A percentile compares a stretch with the other conserved stretches of the same genome.
These are phyloP conservation scores for Zygoascus flipseniorum DNA, from an alignment of 805 yeast genomes.

Conservation along the genomic window DNA sequence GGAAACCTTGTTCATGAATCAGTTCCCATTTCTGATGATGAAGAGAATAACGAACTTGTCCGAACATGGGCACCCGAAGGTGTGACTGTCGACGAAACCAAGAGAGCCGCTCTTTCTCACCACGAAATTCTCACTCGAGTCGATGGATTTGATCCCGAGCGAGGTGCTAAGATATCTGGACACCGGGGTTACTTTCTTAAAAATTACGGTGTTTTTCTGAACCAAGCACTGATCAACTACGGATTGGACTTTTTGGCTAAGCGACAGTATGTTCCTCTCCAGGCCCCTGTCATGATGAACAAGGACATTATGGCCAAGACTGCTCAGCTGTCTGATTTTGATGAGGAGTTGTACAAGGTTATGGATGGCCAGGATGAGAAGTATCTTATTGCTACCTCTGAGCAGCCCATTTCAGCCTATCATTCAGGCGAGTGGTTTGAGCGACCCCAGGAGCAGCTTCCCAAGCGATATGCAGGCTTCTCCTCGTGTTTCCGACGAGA, in stretches of 20 bases:
- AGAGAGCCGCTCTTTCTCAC: constrained; percentile 84
- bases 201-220: constrained; percentile 91
- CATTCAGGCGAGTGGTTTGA: constrained; percentile 98
- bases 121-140: constrained; percentile 90
- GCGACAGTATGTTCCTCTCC: constrained; percentile 80
- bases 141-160: constrained; percentile 97
- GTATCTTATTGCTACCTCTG: constrained; percentile 96
- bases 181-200: constrained; percentile 97
- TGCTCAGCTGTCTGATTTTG: constrained; percentile 95
- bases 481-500: constrained; percentile 99
- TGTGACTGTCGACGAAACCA: constrained; percentile 51
- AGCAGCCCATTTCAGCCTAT: constrained; percentile 97
- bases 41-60: constrained; percentile 82
- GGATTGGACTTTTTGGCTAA: constrained; percentile 78
- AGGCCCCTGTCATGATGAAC: constrained; percentile 99
- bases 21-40: constrained; percentile 80
- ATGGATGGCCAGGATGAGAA: constrained; percentile 96
- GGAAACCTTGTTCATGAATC: constrained; percentile 94
- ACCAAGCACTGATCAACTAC: constrained; percentile 96
- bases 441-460: constrained; percentile 92
- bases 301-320: constrained; percentile 99
- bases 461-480: constrained; percentile 94
- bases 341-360: constrained; percentile 96
- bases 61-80: constrained; percentile 83
- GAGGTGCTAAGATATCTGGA: constrained; percentile 96